Conservation (phyloP, 1,284 basidiomycete genomes). For the Rhizoctonia solani region DNA sequence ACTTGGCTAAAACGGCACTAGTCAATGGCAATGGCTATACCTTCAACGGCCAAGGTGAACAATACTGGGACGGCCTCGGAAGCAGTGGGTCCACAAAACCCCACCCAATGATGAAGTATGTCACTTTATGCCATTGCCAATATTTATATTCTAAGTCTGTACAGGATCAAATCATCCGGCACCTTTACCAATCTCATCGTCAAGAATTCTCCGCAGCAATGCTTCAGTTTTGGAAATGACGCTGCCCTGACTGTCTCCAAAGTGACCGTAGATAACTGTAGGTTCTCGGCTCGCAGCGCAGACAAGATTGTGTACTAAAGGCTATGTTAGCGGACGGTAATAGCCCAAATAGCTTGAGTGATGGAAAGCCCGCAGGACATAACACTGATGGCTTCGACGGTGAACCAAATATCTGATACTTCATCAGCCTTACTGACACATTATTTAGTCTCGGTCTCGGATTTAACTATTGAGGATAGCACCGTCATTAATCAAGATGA, state of each 20-base stretch:
- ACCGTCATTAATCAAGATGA: constrained; percentile 42
- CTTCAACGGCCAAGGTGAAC: constrained; percentile 53
- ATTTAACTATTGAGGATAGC: constrained; percentile 36
- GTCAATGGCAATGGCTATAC: constrained; percentile 55
- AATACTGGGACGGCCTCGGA: constrained; percentile 57
- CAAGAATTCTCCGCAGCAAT: constrained; percentile 52
- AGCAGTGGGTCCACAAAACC: constrained; percentile 51
- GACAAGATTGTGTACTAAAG: neutral
- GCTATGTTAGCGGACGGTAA: constrained; percentile 46
- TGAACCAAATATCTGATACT: neutral
- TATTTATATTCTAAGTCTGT: no score
- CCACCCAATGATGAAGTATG: constrained; percentile 48
- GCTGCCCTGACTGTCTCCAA: constrained; percentile 44
- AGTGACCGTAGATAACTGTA: constrained; percentile 50
- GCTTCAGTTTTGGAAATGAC: constrained; percentile 47
- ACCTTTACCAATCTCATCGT: constrained; percentile 52
- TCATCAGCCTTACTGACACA: neutral
- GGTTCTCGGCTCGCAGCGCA: neutral
- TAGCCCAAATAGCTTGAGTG: constrained; percentile 52
- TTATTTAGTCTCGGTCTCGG: constrained; percentile 23
- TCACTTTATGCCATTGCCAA: neutral
- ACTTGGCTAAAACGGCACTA: neutral
- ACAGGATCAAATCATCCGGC: constrained; percentile 57
- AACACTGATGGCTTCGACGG: constrained; percentile 45
- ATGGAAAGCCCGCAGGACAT: constrained; percentile 49